Evolutionary conservation across 2,329 filamentous ascomycete genomes (phyloP).

Genomic region (Clonostachys rosea): DNA sequence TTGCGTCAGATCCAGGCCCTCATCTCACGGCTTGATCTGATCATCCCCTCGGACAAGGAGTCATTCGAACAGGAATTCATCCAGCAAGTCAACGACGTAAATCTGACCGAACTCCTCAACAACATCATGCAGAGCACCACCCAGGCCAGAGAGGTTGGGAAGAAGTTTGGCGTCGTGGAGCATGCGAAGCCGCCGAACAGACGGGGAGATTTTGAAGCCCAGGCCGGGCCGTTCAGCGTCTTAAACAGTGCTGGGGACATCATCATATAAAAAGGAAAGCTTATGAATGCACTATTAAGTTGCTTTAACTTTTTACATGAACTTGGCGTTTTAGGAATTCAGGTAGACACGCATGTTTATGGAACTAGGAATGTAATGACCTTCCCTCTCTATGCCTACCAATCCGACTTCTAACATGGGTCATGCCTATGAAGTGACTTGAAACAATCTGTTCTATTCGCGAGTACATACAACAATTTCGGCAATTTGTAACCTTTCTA

Average conservation of each 20-base stretch:
- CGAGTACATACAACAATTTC: no score
- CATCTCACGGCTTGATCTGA: slow-evolving; percentile 74
- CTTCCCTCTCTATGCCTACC: no score
- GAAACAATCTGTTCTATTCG: no score
- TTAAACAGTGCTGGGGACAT: slow-evolving; percentile 21
- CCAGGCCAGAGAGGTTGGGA: slow-evolving; percentile 68
- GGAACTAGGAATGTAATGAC: no score
- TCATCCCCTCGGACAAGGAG: slow-evolving; percentile 65
- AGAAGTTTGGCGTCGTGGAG: slow-evolving; percentile 65
- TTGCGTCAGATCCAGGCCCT: slow-evolving; percentile 87
- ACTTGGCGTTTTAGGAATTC: no score
- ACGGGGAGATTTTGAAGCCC: neutral
- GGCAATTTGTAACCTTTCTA: no score
- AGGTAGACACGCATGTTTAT: no score
- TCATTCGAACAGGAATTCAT: slow-evolving; percentile 67
- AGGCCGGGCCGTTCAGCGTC: slow-evolving; percentile 12
- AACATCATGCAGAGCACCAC: slow-evolving; percentile 69
- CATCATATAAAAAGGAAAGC: slow-evolving; percentile 12
- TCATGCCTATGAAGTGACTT: no score
- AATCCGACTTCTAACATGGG: no score
- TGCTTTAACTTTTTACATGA: no score
- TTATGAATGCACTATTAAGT: no score
- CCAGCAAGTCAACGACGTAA: slow-evolving; percentile 79
- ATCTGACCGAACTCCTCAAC: slow-evolving; percentile 71
- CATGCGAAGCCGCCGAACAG: slow-evolving; percentile 13